Conservation (phyloP, 768 basidiomycete genomes). For the Exidia glandulosa region DNA sequence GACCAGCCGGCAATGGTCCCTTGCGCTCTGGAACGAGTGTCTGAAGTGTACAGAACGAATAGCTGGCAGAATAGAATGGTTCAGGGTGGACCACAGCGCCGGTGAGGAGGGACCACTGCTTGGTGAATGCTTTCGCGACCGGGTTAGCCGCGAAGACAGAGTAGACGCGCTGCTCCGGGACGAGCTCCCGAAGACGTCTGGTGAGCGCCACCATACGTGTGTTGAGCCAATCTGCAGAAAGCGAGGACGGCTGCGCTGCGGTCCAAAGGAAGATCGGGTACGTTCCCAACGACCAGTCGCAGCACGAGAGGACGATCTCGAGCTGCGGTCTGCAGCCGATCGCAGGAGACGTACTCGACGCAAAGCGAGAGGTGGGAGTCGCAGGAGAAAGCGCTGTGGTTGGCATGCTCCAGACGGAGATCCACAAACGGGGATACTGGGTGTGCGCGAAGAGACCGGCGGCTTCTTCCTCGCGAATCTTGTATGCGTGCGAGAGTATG, state of each 20-base stretch:
- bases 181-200: slow-evolving; percentile 21
- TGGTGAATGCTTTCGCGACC: slow-evolving; percentile 35
- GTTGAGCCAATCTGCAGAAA: slow-evolving; percentile 26
- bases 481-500: slow-evolving; percentile 40
- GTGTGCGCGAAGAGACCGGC: slow-evolving; percentile 22
- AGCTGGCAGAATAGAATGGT: slow-evolving; percentile 53
- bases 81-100: slow-evolving; percentile 24
- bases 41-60: slow-evolving; percentile 40
- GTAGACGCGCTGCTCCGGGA: slow-evolving; percentile 38
- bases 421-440: slow-evolving; percentile 22
- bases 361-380: slow-evolving; percentile 36
- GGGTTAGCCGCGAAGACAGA: slow-evolving; percentile 50
- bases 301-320: slow-evolving; percentile 50
- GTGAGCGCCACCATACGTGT: slow-evolving; percentile 35
- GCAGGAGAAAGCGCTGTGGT: slow-evolving; percentile 11
- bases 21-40: slow-evolving; percentile 23
- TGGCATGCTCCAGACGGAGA: slow-evolving; percentile 16
- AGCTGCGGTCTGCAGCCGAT: slow-evolving; percentile 27
- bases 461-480: slow-evolving; percentile 27
- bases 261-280: slow-evolving; percentile 61
- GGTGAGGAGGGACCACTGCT: slow-evolving; percentile 37
- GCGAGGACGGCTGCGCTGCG: slow-evolving; percentile 18
- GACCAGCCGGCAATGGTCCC: slow-evolving; percentile 19
- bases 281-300: slow-evolving; percentile 39
- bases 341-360: slow-evolving; percentile 21